These are phyloP conservation scores for Yamadazyma ubonensis DNA, from an alignment of 805 yeast species.

Conservation along the genomic window DNA sequence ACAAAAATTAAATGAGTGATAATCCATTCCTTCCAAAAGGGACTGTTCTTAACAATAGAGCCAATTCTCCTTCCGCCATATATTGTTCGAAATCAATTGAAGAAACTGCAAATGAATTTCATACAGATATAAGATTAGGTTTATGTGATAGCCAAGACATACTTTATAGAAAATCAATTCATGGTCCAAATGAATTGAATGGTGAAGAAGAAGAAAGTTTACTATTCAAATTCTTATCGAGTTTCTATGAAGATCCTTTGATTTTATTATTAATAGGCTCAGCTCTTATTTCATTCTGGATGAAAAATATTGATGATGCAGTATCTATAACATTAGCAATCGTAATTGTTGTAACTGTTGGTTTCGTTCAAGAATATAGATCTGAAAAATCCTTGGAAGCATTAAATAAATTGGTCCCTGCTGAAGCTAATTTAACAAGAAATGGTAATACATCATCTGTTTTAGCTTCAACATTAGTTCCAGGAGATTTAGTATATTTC, in stretches of 20 bases:
- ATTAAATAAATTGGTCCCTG: conserved; percentile 89
- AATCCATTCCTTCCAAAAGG: conserved; percentile 35
- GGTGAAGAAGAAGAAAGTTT: conserved; percentile 77
- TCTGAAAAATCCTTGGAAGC: conserved; percentile 95
- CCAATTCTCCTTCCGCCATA: conserved; percentile 57
- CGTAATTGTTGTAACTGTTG: conserved; percentile 90
- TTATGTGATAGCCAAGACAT: conserved; percentile 69
- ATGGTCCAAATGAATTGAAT: conserved; percentile 79
- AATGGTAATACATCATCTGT: conserved; percentile 76
- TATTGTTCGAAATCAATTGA: conserved; percentile 62
- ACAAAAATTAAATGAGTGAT: conserved; percentile 32
- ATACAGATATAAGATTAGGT: conserved; percentile 62
- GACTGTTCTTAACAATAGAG: conserved; percentile 14
- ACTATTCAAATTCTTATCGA: conserved; percentile 67
- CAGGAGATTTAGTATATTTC: conserved; percentile 92
- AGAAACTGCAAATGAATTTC: conserved; percentile 62
- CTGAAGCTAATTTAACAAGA: conserved; percentile 90
- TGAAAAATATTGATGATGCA: conserved; percentile 98
- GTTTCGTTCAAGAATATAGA: conserved; percentile 95
- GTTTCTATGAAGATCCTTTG: conserved; percentile 88
- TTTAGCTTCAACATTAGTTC: conserved; percentile 83
- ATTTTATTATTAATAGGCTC: conserved; percentile 87
- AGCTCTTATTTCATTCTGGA: conserved; percentile 78
- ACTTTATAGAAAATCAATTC: conserved; percentile 62
- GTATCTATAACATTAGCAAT: conserved; percentile 91